A percentile compares a stretch with the other conserved stretches of the same genome.
Conservation (phyloP, 164 flowering plant species). For the Warburgia ugandensis region DNA sequence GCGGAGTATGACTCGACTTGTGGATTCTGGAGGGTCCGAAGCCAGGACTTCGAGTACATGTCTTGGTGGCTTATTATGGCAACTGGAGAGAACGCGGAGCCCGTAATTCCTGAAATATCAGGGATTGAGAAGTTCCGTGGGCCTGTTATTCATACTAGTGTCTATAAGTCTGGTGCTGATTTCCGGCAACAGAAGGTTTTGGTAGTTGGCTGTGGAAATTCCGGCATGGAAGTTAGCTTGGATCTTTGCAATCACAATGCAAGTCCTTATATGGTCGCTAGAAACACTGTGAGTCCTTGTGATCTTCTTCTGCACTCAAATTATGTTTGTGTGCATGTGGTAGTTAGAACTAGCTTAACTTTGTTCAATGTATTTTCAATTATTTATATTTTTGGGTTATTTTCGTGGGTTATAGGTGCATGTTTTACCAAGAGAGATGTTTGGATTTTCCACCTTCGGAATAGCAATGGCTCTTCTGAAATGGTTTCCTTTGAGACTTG, state of each 20-base stretch:
- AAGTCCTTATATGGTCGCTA: constrained; percentile 76
- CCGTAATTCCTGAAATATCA: constrained; percentile 51
- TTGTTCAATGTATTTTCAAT: neutral
- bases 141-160: constrained; percentile 54
- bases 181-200: constrained; percentile 56
- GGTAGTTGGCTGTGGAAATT: constrained; percentile 93
- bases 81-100: constrained; percentile 90
- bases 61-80: constrained; percentile 78
- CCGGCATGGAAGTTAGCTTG: constrained; percentile 96
- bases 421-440: constrained; percentile 83
- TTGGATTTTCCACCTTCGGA: constrained; percentile 81
- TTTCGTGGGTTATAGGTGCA: constrained; percentile 66
- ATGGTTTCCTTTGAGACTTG: constrained; percentile 68
- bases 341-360: no score
- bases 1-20: constrained; percentile 47
- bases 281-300: constrained; percentile 64
- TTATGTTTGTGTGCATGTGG: no score
- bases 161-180: constrained; percentile 62
- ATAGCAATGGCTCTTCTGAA: constrained; percentile 73
- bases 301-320: neutral
- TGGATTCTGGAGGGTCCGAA: constrained; percentile 57
- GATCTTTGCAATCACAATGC: constrained; percentile 86
- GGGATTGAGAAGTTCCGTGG: constrained; percentile 65
- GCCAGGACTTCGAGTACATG: constrained; percentile 40
- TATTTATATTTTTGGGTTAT: neutral